Evolutionary conservation across 2,329 filamentous ascomycete species (phyloP).

Genomic region (Bipolaris cookei): DNA sequence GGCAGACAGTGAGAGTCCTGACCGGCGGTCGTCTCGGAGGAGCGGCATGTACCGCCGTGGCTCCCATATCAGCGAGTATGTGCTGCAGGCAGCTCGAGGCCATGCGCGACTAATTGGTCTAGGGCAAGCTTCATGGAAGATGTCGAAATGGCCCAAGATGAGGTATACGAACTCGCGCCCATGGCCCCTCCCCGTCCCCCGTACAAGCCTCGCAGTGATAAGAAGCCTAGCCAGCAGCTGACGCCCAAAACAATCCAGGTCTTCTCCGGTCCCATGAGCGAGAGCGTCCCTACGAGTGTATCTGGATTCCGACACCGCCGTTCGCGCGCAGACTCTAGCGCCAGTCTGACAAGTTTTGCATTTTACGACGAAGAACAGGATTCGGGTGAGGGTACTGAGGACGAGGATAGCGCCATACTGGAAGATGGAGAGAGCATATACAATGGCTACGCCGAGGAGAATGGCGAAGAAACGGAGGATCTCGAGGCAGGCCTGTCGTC

Average conservation of each 20-base stretch:
- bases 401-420: conserved; percentile 44
- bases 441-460: conserved; percentile 49
- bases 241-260: conserved; percentile 59
- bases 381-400: conserved; percentile 35
- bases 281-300: conserved; percentile 92
- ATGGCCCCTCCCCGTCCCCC: conserved; percentile 24
- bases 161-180: conserved; percentile 63
- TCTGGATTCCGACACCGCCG: conserved; percentile 91
- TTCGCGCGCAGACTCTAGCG: conserved; percentile 78
- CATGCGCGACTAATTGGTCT: conserved; percentile 17
- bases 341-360: conserved; percentile 72
- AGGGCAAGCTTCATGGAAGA: conserved; percentile 79
- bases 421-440: conserved; percentile 44
- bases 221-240: conserved; percentile 42
- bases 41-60: conserved; percentile 66
- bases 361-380: conserved; percentile 74
- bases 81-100: conserved; percentile 7
- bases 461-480: conserved; percentile 60
- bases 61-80: conserved; percentile 66
- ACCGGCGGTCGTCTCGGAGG: conserved; percentile 43
- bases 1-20: conserved; percentile 44
- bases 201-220: conserved; percentile 12
- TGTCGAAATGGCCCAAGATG: conserved; percentile 98
- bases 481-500: conserved; percentile 46
- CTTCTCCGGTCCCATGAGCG: conserved; percentile 90